A percentile compares a stretch with the other conserved stretches of the same genome.
These are phyloP conservation scores for Bodo saltans DNA, from an alignment of 78 protist genomes.

Conservation along the genomic window DNA sequence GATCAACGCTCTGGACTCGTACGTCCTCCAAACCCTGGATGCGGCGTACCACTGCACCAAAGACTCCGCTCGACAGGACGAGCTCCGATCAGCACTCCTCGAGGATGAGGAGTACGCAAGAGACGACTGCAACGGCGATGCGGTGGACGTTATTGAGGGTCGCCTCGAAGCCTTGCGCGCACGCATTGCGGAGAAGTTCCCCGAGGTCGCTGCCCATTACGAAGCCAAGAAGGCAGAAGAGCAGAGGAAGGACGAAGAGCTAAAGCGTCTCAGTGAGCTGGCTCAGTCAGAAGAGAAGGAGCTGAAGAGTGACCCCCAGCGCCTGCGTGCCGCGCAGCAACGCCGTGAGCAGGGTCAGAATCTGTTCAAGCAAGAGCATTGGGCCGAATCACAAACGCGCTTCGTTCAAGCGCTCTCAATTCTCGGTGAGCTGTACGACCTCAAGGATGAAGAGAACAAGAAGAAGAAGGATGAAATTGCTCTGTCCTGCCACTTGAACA, in stretches of 20 bases:
- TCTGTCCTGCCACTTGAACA: conserved; percentile 18
- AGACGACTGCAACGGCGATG: neutral
- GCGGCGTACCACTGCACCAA: neutral
- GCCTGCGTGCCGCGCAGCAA: conserved; percentile 19
- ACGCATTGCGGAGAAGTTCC: neutral
- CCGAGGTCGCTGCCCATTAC: neutral
- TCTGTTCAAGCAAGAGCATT: conserved; percentile 19
- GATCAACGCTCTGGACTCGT: too few species aligned
- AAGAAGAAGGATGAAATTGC: conserved; percentile 4
- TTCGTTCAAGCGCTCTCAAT: conserved; percentile 23
- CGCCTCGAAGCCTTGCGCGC: neutral
- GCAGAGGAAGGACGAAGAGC: neutral
- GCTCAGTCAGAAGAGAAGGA: neutral
- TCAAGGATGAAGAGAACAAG: neutral
- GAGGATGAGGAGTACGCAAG: neutral
- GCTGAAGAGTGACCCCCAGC: conserved; percentile 25
- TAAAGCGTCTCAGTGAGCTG: neutral
- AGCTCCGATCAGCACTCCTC: too few species aligned
- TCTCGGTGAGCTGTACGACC: conserved; percentile 9
- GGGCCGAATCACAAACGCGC: neutral
- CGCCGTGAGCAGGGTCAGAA: conserved; percentile 13
- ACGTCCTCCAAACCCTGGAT: neutral
- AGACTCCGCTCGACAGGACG: neutral
- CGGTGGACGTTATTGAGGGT: neutral
- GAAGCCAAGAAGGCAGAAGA: neutral